Conservation (phyloP, 352 stramenopile species). For the Pythium guiyangense region DNA sequence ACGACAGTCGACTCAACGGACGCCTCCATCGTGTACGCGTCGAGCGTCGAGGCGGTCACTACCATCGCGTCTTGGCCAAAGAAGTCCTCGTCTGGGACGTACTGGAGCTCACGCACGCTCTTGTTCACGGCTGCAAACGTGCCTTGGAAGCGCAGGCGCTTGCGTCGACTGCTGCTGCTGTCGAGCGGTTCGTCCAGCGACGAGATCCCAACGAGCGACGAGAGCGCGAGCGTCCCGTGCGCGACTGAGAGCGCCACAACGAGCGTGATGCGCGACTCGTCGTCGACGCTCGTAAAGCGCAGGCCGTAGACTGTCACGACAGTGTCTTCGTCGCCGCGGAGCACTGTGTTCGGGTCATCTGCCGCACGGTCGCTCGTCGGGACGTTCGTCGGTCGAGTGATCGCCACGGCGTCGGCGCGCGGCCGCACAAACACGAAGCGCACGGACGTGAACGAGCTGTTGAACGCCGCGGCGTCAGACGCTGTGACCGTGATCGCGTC, state of each 20-base stretch:
- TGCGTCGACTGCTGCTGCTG: conserved; percentile 3
- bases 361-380: conserved; percentile 22
- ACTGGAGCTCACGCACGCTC: conserved; percentile 29
- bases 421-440: conserved; percentile 31
- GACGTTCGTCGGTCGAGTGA: conserved; percentile 21
- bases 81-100: conserved; percentile 35
- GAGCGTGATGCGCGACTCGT: conserved; percentile 28
- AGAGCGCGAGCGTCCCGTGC: conserved; percentile 11
- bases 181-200: conserved; percentile 15
- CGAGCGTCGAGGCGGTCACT: conserved; percentile 32
- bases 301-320: conserved; percentile 25
- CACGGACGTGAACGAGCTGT: conserved; percentile 25
- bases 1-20: conserved; percentile 19
- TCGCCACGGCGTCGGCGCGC: conserved; percentile 24
- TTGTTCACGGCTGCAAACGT: conserved; percentile 42
- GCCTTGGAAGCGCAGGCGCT: conserved; percentile 22
- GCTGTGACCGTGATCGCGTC: conserved; percentile 40
- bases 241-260: conserved; percentile 4
- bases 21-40: conserved; percentile 37
- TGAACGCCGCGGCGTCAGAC: conserved; percentile 41
- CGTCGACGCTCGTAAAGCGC: conserved; percentile 41
- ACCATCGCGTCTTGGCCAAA: conserved; percentile 38
- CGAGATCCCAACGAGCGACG: conserved; percentile 14
- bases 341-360: conserved; percentile 7
- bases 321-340: conserved; percentile 50